Evolutionary conservation across 2,329 filamentous ascomycete genomes (phyloP), one percentile per base, ranked within the genome.

Genomic region (Ophiostoma sp.): DNA sequence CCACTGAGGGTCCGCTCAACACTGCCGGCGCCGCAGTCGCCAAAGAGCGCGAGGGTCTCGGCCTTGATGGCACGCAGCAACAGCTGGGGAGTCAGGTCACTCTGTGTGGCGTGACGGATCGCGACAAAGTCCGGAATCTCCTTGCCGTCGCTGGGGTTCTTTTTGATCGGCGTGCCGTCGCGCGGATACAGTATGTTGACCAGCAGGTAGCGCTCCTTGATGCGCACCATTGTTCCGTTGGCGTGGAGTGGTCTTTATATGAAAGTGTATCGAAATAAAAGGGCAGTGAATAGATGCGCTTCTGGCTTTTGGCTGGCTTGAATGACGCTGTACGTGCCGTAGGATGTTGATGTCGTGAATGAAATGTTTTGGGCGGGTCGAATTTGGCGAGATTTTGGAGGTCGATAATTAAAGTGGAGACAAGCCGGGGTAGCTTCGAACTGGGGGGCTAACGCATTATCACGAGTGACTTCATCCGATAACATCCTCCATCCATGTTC

Each of bases 131-230:
- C 77, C 76, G 90, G 77, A 75, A 83, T 38, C 7, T 55, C 18
- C n/a, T 68, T 69, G 38, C 66, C 68, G 45, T 66, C 42, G 40
- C 38, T 40, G 64, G 27, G 11, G 67, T 14, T 41, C 9, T 55
- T 67, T 36, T 58, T 72, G 64, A 75, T 71, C 9, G 81, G 71
- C 12, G 85, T 80, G 27, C 58, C 67, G 6, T 87, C 83, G 55
- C 66, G 85, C 0, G 93, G 92, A 75, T 97, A 97, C 64, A 98
- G 83, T 72, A 98, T 93, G 76, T 96, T 92, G 71, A 98, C 87
- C n/a, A 98, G 87, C 18, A 99, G 85, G 78, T 99, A 99, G 74
- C 95, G 89, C 78, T 97, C 90, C 79, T 99, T 99, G 73, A 98
- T 87, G 76, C 95, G 92, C 70, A 99, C 95, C 95, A 99, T 69